Percentiles rank a stretch among this genome's conserved stretches.
phyloP scores from a whole-genome alignment of 2,329 filamentous ascomycete species.

The Paecilomyces niveus region DNA sequence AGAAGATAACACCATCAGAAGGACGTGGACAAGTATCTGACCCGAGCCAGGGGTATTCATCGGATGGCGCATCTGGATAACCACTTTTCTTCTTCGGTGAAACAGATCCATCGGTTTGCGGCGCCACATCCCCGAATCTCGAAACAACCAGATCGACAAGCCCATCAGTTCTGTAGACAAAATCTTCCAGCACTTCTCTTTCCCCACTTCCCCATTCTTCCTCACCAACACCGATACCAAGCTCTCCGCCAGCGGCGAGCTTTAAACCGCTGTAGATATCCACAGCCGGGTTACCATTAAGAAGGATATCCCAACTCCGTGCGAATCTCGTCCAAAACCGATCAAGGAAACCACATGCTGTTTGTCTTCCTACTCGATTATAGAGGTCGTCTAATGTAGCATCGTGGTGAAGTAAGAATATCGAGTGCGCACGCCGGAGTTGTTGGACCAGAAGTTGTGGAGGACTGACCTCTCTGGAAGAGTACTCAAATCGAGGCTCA shows the following conservation, averaged over 20 bases:
- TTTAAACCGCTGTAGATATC: constrained; percentile 78
- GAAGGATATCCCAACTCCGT: constrained; percentile 72
- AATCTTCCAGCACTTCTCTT: constrained; percentile 85
- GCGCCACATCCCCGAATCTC: constrained; percentile 62
- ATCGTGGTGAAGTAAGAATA: constrained; percentile 84
- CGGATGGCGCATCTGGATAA: constrained; percentile 12
- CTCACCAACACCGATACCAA: constrained; percentile 90
- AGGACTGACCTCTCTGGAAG: constrained; percentile 81
- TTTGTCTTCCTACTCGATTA: constrained; percentile 54
- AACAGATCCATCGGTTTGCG: constrained; percentile 16
- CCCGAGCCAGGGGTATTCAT: constrained; percentile 62
- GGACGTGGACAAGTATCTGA: constrained; percentile 59
- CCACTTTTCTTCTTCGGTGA: constrained; percentile 7
- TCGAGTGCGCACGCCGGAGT: constrained; percentile 70
- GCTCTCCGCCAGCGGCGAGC: constrained; percentile 79
- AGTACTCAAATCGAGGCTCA: constrained; percentile 63
- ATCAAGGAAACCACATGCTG: constrained; percentile 65
- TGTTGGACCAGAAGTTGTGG: constrained; percentile 71
- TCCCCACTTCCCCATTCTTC: constrained; percentile 93
- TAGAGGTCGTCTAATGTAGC: constrained; percentile 65
- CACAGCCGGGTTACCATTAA: constrained; percentile 80
- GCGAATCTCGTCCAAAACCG: constrained; percentile 73
- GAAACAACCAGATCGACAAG: constrained; percentile 83
- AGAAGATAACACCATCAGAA: constrained; percentile 79
- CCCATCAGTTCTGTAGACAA: constrained; percentile 71